phyloP scores from a whole-genome alignment of 2,329 filamentous ascomycete species.

The Hypoxylon sp. region DNA sequence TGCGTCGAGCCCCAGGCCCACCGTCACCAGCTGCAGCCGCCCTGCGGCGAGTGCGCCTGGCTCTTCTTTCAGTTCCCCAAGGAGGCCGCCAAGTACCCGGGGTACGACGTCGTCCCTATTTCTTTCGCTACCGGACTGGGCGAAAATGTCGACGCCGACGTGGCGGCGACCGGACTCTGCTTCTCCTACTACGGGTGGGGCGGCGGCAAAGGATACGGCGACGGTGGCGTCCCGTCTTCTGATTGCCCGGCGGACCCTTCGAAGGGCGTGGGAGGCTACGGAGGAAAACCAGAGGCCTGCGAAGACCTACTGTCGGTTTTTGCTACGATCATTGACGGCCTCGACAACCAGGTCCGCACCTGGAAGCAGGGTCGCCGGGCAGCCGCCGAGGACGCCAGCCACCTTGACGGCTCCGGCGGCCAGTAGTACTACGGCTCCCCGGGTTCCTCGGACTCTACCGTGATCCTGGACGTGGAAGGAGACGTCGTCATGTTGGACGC shows the following conservation, averaged over 20 bases:
- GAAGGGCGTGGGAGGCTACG: not conserved
- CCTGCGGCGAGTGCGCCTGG: conserved; percentile 39
- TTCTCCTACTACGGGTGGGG: not conserved
- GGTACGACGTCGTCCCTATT: conserved; percentile 16
- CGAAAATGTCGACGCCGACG: not conserved
- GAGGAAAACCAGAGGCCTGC: not conserved
- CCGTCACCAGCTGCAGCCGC: conserved; percentile 25
- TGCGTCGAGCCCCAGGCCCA: conserved; percentile 20
- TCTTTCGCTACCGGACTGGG: conserved; percentile 1
- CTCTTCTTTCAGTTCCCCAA: conserved; percentile 31
- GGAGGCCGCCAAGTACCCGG: conserved; percentile 25
- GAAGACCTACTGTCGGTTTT: conserved; percentile 1
- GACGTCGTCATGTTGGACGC: conserved; percentile 28
- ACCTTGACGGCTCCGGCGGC: not conserved
- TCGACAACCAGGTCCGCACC: conserved; percentile 1
- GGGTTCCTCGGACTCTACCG: not conserved
- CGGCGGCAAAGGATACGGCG: too few relatives aligned
- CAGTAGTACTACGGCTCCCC: conserved; percentile 28
- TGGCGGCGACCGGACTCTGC: too few relatives aligned
- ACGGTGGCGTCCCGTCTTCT: not conserved
- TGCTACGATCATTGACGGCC: conserved; percentile 4
- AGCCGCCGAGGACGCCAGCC: too few relatives aligned
- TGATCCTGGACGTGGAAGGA: conserved; percentile 14
- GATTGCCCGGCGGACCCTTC: not conserved
- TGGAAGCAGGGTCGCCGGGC: not conserved